phyloP scores from a whole-genome alignment of 1,284 basidiomycete genomes.

The Melampsora abietis-canadensis region DNA sequence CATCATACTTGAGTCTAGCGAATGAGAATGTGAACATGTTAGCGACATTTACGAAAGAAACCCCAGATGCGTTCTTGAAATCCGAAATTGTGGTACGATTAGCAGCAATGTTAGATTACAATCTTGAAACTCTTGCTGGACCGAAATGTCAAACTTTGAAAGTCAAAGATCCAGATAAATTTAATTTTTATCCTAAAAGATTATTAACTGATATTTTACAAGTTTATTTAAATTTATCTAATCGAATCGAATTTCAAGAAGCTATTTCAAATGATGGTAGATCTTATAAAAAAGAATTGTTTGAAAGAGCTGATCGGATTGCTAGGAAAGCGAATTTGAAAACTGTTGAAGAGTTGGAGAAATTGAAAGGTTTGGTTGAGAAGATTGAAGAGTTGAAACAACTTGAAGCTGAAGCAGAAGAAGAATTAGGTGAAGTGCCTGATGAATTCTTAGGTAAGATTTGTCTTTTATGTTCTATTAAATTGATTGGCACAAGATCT shows the following conservation, averaged over 20 bases:
- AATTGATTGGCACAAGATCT: slow-evolving; percentile 51
- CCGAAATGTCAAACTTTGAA: slow-evolving; percentile 74
- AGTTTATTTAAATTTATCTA: slow-evolving; percentile 84
- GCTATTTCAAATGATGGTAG: slow-evolving; percentile 90
- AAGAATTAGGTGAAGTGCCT: slow-evolving; percentile 87
- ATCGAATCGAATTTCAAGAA: slow-evolving; percentile 73
- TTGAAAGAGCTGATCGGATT: slow-evolving; percentile 73
- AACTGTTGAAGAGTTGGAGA: slow-evolving; percentile 72
- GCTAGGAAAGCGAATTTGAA: slow-evolving; percentile 69
- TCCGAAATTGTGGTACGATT: slow-evolving; percentile 93
- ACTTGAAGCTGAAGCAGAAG: slow-evolving; percentile 73
- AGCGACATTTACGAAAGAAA: slow-evolving; percentile 86
- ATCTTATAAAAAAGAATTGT: slow-evolving; percentile 80
- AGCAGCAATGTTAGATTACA: slow-evolving; percentile 96
- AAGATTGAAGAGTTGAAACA: slow-evolving; percentile 80
- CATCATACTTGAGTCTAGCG: slow-evolving; percentile 79
- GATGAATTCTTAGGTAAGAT: slow-evolving; percentile 85
- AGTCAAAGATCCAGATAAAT: slow-evolving; percentile 82
- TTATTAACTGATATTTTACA: slow-evolving; percentile 83
- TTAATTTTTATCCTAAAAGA: slow-evolving; percentile 79
- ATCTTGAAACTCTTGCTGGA: slow-evolving; percentile 82
- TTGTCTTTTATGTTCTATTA: slow-evolving; percentile 21
- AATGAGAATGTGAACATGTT: slow-evolving; percentile 83
- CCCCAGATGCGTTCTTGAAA: slow-evolving; percentile 88
- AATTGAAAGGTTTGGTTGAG: slow-evolving; percentile 68